phyloP scores from a whole-genome alignment of 2,329 filamentous ascomycete genomes.

The Hymenoscyphus linearis region DNA sequence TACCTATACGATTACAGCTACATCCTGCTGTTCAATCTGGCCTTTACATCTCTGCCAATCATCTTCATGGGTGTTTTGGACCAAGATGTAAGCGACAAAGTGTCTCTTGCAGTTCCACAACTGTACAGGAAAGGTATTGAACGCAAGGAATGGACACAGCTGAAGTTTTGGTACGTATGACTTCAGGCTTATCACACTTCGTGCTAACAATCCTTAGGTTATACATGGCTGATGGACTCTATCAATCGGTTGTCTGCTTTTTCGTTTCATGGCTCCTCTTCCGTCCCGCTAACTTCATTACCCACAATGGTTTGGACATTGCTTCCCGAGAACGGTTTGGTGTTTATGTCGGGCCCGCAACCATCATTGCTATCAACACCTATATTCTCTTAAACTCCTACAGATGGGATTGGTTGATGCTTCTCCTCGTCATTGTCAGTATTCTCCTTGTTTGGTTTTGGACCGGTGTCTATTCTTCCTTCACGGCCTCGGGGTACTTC shows the following conservation, averaged over 20 bases:
- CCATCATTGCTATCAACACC: conserved; percentile 82
- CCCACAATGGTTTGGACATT: conserved; percentile 67
- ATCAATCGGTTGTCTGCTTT: conserved; percentile 90
- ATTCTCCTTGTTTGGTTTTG: conserved; percentile 88
- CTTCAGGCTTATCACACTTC: conserved; percentile 13
- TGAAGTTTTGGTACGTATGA: conserved; percentile 84
- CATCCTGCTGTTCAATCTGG: conserved; percentile 92
- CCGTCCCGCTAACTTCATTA: conserved; percentile 60
- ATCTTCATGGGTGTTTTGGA: conserved; percentile 95
- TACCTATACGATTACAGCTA: conserved; percentile 98
- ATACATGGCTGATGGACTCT: conserved; percentile 92
- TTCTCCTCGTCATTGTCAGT: conserved; percentile 76
- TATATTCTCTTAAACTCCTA: conserved; percentile 97
- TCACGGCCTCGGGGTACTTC: conserved; percentile 54
- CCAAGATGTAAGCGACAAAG: conserved; percentile 90
- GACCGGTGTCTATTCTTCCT: conserved; percentile 75
- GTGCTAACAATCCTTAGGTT: conserved; percentile 49
- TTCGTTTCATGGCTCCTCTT: conserved; percentile 88
- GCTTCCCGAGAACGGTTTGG: conserved; percentile 80
- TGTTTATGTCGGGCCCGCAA: conserved; percentile 77
- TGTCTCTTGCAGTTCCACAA: conserved; percentile 90
- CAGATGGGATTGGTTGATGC: conserved; percentile 95
- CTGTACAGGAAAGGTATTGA: conserved; percentile 95
- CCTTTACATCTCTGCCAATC: conserved; percentile 92
- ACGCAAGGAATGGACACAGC: conserved; percentile 90